These are phyloP conservation scores for Cruciata laevipes DNA, from an alignment of 257 asterid species.

Conservation along the genomic window DNA sequence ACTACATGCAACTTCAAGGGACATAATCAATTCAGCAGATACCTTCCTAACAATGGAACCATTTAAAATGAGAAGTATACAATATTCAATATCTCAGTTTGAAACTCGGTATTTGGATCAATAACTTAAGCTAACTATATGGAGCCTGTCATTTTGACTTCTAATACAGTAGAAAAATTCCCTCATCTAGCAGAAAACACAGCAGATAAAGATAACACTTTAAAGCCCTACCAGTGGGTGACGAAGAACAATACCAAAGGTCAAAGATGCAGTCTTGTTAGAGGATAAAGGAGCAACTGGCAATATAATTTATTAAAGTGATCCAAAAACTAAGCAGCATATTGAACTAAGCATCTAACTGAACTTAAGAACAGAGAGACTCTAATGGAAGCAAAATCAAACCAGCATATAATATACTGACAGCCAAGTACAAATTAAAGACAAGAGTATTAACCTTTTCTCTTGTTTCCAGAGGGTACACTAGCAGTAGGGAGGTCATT, in stretches of 20 bases:
- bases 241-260: background rate
- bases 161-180: background rate
- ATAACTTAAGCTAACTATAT: background rate
- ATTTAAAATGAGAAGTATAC: background rate
- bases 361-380: background rate
- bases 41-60: background rate
- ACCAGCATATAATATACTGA: background rate
- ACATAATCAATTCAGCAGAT: background rate
- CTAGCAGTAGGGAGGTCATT: constrained; percentile 19
- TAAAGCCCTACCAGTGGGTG: background rate
- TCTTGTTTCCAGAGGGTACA: constrained; percentile 38
- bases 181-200: no score
- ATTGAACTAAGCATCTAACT: background rate
- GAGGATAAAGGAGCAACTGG: no score
- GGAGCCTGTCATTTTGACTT: background rate
- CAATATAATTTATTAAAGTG: no score
- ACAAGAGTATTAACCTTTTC: constrained; percentile 37
- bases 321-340: no score
- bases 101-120: background rate
- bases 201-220: no score
- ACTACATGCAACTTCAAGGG: background rate
- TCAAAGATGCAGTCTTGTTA: background rate
- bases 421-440: background rate
- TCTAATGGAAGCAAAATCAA: background rate
- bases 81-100: background rate